Conservation (phyloP, 371 early-diverging fungal genomes). For the Mortierella sp. region DNA sequence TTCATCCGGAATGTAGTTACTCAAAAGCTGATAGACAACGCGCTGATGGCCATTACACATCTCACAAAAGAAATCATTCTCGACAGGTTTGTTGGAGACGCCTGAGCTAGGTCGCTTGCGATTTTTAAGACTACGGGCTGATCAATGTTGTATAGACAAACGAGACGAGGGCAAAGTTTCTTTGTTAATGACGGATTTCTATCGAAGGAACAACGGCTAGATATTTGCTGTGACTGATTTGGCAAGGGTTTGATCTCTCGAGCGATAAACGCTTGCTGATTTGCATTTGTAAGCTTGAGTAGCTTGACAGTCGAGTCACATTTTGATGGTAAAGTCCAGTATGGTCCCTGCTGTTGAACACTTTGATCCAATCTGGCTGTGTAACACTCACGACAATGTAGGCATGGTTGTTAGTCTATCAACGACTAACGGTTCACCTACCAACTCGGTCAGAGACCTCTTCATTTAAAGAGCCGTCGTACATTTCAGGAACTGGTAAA, state of each 20-base stretch:
- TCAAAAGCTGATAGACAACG: conserved; percentile 48
- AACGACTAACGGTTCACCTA: conserved; percentile 10
- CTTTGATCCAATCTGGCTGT: no score
- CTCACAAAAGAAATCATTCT: conserved; percentile 44
- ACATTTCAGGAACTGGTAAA: conserved; percentile 54
- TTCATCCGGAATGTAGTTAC: conserved; percentile 55
- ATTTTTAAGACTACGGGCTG: conserved; percentile 18
- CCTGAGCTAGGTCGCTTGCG: conserved; percentile 3
- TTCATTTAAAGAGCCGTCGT: conserved; percentile 38
- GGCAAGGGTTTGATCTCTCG: no score
- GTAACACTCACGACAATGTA: no score
- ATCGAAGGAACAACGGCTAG: neutral
- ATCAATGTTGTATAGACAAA: neutral
- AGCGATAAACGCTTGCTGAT: no score
- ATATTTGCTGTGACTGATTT: no score
- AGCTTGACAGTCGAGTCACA: no score
- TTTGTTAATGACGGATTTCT: neutral
- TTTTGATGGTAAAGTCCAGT: no score
- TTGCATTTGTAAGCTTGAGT: no score
- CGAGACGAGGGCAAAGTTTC: neutral
- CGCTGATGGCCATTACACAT: conserved; percentile 47
- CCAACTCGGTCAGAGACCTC: conserved; percentile 30
- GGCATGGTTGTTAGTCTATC: neutral
- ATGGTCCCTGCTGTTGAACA: no score
- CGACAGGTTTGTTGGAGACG: neutral